Base-by-base conservation (phyloP, 139 green algal species). In the Monoraphidium neglectum region DNA sequence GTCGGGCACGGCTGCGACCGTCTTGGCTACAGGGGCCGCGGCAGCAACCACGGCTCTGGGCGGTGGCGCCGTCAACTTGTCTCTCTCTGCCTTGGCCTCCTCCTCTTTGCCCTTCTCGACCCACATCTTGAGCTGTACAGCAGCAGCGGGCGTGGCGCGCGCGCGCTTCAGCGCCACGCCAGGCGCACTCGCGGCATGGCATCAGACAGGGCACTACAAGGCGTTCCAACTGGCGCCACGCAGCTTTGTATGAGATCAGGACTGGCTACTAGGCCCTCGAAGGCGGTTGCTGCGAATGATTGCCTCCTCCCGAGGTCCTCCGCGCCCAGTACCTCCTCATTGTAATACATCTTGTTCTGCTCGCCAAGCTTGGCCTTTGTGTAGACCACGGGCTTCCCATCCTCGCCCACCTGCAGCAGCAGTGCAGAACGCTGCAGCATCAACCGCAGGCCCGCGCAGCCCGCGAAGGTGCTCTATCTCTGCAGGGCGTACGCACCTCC, bases 251-350 rank as follows among this genome's bases (percentile, higher is more conserved):
- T 23, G n/a, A 66, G n/a, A n/a, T n/a, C 28, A 26, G 59, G 15
- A 46, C 36, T 71, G 66, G n/a, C 59, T 26, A 59, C 38, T 8
- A 38, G 65, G 51, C 51, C 51, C 18, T 60, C 18, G 18, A 60
- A 13, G 57, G 12, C 28, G 57, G n/a, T 65, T 65, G 57, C 28
- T 13, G 57, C n/a, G 57, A 13, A 8, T 8, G 10, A 8, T 10
- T 15, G 10, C 28, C 13, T 33, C 28, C 57, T 13, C 57, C 6
- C n/a, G 26, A 15, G 57, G n/a, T 16, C 28, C 73, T 46, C 40
- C n/a, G n/a, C n/a, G n/a, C n/a, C n/a, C n/a, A n/a, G n/a, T n/a
- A 80, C 75, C 75, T 80, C 75, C 0, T 69, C 66, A 37, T 80
- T 70, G 43, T 70, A 80, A n/a, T 80, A 80, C 15, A 80, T 35